phyloP scores from a whole-genome alignment of 2,329 filamentous ascomycete species.

The Dactylellina haptotyla region DNA sequence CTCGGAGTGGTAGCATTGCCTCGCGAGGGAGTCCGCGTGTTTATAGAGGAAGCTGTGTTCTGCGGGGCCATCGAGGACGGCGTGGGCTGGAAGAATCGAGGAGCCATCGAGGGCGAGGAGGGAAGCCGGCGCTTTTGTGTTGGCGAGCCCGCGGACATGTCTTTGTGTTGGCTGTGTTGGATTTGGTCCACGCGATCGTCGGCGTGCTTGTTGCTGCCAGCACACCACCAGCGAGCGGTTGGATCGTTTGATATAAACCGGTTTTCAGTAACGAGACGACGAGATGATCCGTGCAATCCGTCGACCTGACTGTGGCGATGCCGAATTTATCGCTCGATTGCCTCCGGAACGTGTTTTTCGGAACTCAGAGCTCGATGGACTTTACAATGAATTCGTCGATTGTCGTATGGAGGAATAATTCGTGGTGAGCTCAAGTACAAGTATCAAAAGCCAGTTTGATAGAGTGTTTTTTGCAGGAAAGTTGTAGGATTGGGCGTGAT shows the following conservation, averaged over 20 bases:
- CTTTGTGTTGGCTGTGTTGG: slow-evolving; percentile 34
- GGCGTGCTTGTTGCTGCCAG: slow-evolving; percentile 17
- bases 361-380: neutral
- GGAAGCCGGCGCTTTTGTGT: slow-evolving; percentile 43
- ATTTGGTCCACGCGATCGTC: slow-evolving; percentile 39
- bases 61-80: slow-evolving; percentile 14
- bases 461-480: slow-evolving; percentile 29
- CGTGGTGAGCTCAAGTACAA: slow-evolving; percentile 32
- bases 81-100: slow-evolving; percentile 45
- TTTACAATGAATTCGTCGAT: neutral
- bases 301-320: slow-evolving; percentile 23
- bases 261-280: slow-evolving; percentile 25
- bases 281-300: slow-evolving; percentile 1
- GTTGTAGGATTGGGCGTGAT: slow-evolving; percentile 15
- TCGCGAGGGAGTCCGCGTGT: slow-evolving; percentile 31
- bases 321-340: slow-evolving; percentile 12
- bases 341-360: neutral
- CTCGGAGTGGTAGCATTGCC: slow-evolving; percentile 20
- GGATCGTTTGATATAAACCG: slow-evolving; percentile 43
- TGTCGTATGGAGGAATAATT: slow-evolving; percentile 18
- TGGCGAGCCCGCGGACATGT: slow-evolving; percentile 45
- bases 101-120: slow-evolving; percentile 40
- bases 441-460: slow-evolving; percentile 48
- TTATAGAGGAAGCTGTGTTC: slow-evolving; percentile 5
- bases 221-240: slow-evolving; percentile 9